Percentiles rank a stretch among this genome's conserved stretches.
These are phyloP conservation scores for Bruguiera parviflora DNA, from an alignment of 345 rosid species.

Conservation along the genomic window DNA sequence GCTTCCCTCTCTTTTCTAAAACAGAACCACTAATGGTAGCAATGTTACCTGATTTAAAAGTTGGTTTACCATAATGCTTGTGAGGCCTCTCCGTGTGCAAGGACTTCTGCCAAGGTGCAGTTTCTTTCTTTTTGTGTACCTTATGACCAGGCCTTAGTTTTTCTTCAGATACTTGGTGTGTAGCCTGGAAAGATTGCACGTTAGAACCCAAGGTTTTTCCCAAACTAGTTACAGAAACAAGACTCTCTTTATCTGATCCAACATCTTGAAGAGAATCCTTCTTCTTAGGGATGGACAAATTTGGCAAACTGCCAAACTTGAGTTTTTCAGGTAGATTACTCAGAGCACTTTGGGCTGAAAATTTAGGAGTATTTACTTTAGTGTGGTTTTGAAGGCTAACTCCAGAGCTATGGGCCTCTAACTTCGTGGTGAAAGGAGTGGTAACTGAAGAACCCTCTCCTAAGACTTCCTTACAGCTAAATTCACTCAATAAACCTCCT, in stretches of 20 bases:
- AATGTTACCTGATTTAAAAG: slow-evolving; percentile 19
- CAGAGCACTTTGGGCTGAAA: slow-evolving; percentile 15
- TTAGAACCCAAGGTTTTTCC: slow-evolving; percentile 13
- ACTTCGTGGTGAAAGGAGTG: neutral
- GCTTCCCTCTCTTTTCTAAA: slow-evolving; percentile 42
- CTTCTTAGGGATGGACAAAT: slow-evolving; percentile 10
- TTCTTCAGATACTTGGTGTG: slow-evolving; percentile 23
- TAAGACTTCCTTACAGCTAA: slow-evolving; percentile 14
- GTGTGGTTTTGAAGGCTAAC: slow-evolving; percentile 21
- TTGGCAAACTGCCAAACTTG: slow-evolving; percentile 23
- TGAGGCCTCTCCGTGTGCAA: slow-evolving; percentile 14
- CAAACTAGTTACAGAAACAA: slow-evolving; percentile 2
- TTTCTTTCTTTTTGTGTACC: slow-evolving; percentile 24
- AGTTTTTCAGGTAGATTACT: slow-evolving; percentile 9
- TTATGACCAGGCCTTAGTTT: slow-evolving; percentile 21
- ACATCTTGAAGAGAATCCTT: slow-evolving; percentile 5
- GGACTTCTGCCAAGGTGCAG: slow-evolving; percentile 14
- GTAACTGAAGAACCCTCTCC: slow-evolving; percentile 9
- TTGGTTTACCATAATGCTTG: slow-evolving; percentile 17
- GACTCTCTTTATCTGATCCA: slow-evolving; percentile 16
- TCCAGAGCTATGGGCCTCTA: slow-evolving; percentile 10
- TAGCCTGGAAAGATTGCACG: slow-evolving; percentile 11
- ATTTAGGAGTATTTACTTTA: slow-evolving; percentile 24
- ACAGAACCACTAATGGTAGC: slow-evolving; percentile 27
- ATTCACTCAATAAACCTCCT: slow-evolving; percentile 17